Conservation (phyloP, 306 rosid genomes). For the Lathyrus oleraceus region DNA sequence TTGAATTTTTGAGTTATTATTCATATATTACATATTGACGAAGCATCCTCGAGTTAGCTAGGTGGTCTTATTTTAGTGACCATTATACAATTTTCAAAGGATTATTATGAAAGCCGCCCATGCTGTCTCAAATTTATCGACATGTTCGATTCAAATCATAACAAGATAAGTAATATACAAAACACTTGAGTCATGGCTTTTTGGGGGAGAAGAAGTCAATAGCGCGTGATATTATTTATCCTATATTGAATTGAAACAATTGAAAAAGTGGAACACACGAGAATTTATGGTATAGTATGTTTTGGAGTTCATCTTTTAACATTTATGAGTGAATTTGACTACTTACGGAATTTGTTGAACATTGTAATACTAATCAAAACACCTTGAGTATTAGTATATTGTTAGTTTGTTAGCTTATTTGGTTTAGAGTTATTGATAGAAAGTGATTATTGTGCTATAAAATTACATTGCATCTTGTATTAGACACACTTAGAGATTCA, state of each 20-base stretch:
- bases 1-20: constrained; percentile 2
- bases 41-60: constrained; percentile 5
- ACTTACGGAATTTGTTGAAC: too few relatives aligned
- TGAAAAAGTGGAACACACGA: too few relatives aligned
- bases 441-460: too few relatives aligned
- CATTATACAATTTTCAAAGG: background rate
- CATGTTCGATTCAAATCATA: constrained; percentile 10
- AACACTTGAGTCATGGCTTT: background rate
- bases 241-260: background rate
- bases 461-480: too few relatives aligned
- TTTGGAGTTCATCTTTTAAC: too few relatives aligned
- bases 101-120: background rate
- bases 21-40: background rate
- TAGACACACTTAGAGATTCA: too few relatives aligned
- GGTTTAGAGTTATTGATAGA: too few relatives aligned
- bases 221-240: background rate
- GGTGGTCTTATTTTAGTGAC: background rate
- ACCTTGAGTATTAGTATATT: too few relatives aligned
- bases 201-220: background rate
- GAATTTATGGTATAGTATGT: too few relatives aligned
- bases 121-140: constrained; percentile 16
- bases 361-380: too few relatives aligned
- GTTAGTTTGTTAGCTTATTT: too few relatives aligned
- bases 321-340: too few relatives aligned
- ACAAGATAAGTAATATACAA: background rate